Evolutionary conservation across 2,329 filamentous ascomycete species (phyloP).

Genomic region (Incumbomyces delicatus): DNA sequence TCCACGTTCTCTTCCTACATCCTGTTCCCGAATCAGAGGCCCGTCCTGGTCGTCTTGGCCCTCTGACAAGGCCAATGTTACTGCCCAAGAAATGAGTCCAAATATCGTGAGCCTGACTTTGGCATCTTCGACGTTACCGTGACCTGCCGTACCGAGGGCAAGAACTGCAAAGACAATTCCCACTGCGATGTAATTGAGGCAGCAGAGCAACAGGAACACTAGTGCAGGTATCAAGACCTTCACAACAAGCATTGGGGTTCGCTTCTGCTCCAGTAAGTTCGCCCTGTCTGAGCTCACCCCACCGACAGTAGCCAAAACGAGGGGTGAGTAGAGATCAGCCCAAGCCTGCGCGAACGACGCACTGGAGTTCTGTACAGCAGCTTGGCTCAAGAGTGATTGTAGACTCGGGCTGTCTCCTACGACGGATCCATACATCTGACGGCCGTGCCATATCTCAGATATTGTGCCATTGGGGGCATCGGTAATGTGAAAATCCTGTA

Average conservation of each 20-base stretch:
- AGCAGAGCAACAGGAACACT: slow-evolving; percentile 5
- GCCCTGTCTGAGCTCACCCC: slow-evolving; percentile 1
- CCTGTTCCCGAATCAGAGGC: neutral
- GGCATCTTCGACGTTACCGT: neutral
- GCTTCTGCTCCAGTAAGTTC: slow-evolving; percentile 6
- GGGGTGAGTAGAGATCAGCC: slow-evolving; percentile 7
- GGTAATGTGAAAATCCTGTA: neutral
- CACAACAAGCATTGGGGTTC: slow-evolving; percentile 5
- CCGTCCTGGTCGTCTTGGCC: neutral
- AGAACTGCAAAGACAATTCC: neutral
- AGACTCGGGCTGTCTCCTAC: slow-evolving; percentile 2
- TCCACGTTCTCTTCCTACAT: neutral
- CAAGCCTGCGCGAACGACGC: slow-evolving; percentile 2
- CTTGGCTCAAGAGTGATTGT: slow-evolving; percentile 6
- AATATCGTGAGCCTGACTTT: neutral
- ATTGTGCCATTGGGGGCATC: slow-evolving; percentile 5
- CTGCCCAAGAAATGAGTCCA: neutral
- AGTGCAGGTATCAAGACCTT: slow-evolving; percentile 7
- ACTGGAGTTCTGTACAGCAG: slow-evolving; percentile 6
- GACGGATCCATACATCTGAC: neutral
- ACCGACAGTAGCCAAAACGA: slow-evolving; percentile 4
- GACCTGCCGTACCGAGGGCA: neutral
- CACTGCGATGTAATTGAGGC: neutral
- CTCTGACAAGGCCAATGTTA: neutral
- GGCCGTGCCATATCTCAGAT: slow-evolving; percentile 9